phyloP scores from a whole-genome alignment of 768 basidiomycete species.

The Lentinula edodes region DNA sequence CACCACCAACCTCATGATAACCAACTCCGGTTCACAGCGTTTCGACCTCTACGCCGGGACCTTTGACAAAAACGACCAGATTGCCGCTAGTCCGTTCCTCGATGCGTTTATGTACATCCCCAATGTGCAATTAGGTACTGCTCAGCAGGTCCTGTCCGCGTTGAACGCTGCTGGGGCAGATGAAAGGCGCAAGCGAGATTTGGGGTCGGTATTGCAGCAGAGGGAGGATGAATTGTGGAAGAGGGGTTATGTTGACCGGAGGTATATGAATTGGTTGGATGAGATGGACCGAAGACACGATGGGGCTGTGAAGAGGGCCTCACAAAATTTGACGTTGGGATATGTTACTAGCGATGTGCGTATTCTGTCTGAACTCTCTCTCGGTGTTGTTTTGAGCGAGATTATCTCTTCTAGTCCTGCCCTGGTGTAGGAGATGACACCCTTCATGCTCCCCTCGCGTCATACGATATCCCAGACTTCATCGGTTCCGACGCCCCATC shows the following conservation, averaged over 20 bases:
- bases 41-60: slow-evolving; percentile 63
- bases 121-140: slow-evolving; percentile 43
- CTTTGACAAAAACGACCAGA: slow-evolving; percentile 78
- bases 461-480: slow-evolving; percentile 50
- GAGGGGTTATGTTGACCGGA: slow-evolving; percentile 43
- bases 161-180: slow-evolving; percentile 45
- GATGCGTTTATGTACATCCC: slow-evolving; percentile 64
- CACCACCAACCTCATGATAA: slow-evolving; percentile 59
- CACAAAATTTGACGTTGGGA: slow-evolving; percentile 57
- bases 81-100: slow-evolving; percentile 66
- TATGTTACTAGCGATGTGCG: slow-evolving; percentile 71
- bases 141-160: slow-evolving; percentile 44
- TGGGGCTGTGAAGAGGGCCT: slow-evolving; percentile 33
- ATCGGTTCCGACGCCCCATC: slow-evolving; percentile 49
- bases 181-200: slow-evolving; percentile 25
- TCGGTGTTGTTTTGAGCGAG: background rate
- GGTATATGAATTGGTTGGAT: slow-evolving; percentile 52
- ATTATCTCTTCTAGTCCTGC: slow-evolving; percentile 40
- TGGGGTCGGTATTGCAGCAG: slow-evolving; percentile 21
- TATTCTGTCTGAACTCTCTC: background rate
- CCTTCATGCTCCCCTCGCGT: slow-evolving; percentile 54
- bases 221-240: slow-evolving; percentile 36
- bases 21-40: slow-evolving; percentile 59
- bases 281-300: slow-evolving; percentile 41
- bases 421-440: slow-evolving; percentile 75